Percentiles rank a stretch among this genome's conserved stretches.
Conservation (phyloP, 768 basidiomycete genomes). For the Pisolithus albus region DNA sequence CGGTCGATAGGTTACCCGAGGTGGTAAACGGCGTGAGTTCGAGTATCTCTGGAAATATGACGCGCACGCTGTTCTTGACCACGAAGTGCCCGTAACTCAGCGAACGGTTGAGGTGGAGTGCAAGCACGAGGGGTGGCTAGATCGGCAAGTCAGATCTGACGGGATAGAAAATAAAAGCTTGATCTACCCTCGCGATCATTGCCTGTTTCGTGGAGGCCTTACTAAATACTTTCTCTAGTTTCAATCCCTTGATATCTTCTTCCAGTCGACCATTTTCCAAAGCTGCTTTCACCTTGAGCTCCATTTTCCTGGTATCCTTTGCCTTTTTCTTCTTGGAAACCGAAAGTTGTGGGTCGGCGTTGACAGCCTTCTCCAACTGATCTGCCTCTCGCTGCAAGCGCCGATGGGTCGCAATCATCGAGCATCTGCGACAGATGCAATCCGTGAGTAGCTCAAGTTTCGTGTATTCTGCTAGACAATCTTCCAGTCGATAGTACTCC, state of each 20-base stretch:
- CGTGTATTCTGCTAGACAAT: constrained; percentile 85
- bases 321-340: constrained; percentile 69
- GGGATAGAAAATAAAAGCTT: background rate
- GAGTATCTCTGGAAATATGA: constrained; percentile 81
- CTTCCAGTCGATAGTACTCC: constrained; percentile 66
- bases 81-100: constrained; percentile 70
- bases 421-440: constrained; percentile 90
- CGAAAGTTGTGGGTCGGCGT: constrained; percentile 40
- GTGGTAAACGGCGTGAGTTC: constrained; percentile 88
- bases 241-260: constrained; percentile 75
- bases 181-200: constrained; percentile 81
- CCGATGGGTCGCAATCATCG: constrained; percentile 68
- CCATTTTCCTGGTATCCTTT: constrained; percentile 64
- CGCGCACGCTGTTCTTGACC: constrained; percentile 76
- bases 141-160: constrained; percentile 12
- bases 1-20: constrained; percentile 65
- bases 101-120: constrained; percentile 88
- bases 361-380: constrained; percentile 36
- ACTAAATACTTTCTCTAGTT: constrained; percentile 70
- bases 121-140: constrained; percentile 81
- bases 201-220: constrained; percentile 79
- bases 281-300: constrained; percentile 51
- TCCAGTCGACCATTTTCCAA: constrained; percentile 74
- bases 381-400: constrained; percentile 59
- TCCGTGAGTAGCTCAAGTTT: constrained; percentile 83